These are phyloP conservation scores for Coemansia sp. DNA, from an alignment of 192 early-diverging fungal genomes.

Conservation along the genomic window DNA sequence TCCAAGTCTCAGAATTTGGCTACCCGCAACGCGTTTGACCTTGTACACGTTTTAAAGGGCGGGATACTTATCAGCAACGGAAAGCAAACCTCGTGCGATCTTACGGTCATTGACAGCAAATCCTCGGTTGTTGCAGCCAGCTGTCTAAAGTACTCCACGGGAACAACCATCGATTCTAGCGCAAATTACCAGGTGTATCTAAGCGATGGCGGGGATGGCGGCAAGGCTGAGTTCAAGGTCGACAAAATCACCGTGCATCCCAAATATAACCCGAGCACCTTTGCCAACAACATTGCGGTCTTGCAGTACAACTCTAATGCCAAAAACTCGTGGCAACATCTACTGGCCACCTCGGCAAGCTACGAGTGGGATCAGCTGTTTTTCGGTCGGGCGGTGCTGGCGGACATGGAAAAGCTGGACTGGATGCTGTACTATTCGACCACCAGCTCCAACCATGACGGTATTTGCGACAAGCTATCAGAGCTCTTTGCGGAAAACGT, in stretches of 20 bases:
- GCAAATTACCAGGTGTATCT: conserved; percentile 10
- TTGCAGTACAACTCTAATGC: conserved; percentile 10
- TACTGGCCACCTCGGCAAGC: no score
- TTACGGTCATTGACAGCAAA: conserved; percentile 6
- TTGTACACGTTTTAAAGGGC: neutral
- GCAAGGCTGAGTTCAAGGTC: neutral
- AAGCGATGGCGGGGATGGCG: neutral
- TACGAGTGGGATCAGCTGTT: no score
- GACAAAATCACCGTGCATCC: conserved; percentile 1
- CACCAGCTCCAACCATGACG: no score
- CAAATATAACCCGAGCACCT: neutral
- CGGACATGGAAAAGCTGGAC: no score
- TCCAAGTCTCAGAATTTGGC: no score
- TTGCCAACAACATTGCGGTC: conserved; percentile 6
- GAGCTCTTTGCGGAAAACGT: neutral
- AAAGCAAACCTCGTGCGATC: conserved; percentile 6
- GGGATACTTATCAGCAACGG: conserved; percentile 2
- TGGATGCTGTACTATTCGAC: no score
- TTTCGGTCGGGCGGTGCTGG: no score
- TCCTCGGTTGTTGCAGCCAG: conserved; percentile 7
- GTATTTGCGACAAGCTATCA: neutral
- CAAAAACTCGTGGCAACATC: neutral
- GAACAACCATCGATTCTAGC: neutral
- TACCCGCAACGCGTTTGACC: neutral
- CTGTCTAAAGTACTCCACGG: conserved; percentile 3